These are phyloP conservation scores for Gossypium ekmanianum DNA, from an alignment of 345 rosid genomes.

Conservation along the genomic window DNA sequence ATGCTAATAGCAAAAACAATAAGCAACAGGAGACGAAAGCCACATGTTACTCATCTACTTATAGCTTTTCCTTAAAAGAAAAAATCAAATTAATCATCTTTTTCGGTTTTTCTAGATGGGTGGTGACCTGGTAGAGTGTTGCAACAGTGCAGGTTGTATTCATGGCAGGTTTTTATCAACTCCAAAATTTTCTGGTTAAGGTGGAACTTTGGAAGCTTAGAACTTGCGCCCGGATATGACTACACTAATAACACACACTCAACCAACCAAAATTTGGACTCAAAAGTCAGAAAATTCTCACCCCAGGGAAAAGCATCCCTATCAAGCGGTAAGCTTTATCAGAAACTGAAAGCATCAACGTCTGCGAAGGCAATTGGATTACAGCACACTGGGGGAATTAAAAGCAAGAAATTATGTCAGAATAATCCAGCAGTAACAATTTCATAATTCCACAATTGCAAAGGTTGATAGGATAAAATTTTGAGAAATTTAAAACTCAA, in stretches of 20 bases:
- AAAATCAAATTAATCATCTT: background rate
- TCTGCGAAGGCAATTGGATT: slow-evolving; percentile 91
- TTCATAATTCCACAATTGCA: background rate
- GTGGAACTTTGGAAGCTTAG: background rate
- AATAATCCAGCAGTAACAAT: slow-evolving; percentile 9
- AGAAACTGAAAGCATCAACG: slow-evolving; percentile 84
- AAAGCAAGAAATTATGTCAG: slow-evolving; percentile 20
- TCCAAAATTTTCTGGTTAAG: background rate
- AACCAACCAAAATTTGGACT: background rate
- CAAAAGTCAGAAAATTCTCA: slow-evolving; percentile 35
- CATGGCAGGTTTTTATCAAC: background rate
- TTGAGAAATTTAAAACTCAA: slow-evolving; percentile 10
- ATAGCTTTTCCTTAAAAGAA: background rate
- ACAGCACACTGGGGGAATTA: slow-evolving; percentile 72
- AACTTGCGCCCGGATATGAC: background rate
- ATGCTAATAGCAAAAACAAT: background rate
- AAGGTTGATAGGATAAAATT: slow-evolving; percentile 1
- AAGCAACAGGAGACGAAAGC: background rate
- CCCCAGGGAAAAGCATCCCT: slow-evolving; percentile 99
- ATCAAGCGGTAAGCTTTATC: slow-evolving; percentile 93
- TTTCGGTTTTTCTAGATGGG: background rate
- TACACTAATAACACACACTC: background rate
- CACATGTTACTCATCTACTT: background rate
- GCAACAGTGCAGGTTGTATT: background rate
- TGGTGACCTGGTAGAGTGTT: background rate